Conservation (phyloP, 2,329 filamentous ascomycete species). For the Pseudogymnoascus sp. region DNA sequence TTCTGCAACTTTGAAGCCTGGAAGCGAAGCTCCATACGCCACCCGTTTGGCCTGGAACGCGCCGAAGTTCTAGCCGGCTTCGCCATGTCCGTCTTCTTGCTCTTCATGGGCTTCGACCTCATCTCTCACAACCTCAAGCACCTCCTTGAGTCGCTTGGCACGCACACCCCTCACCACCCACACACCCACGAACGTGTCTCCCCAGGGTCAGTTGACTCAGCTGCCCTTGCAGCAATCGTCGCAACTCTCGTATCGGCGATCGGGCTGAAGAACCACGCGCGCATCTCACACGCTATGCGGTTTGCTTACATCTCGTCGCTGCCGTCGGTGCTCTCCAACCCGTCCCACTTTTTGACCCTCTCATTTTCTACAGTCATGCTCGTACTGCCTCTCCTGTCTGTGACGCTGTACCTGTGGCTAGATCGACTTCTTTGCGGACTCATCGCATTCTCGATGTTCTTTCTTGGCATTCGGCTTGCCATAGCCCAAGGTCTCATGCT, state of each 20-base stretch:
- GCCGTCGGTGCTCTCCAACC: conserved; percentile 84
- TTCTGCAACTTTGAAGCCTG: conserved; percentile 96
- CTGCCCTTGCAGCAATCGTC: conserved; percentile 72
- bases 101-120: conserved; percentile 96
- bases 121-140: conserved; percentile 92
- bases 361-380: conserved; percentile 78
- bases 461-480: conserved; percentile 75
- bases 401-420: conserved; percentile 75
- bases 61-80: conserved; percentile 93
- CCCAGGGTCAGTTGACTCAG: conserved; percentile 72
- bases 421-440: conserved; percentile 75
- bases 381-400: conserved; percentile 72
- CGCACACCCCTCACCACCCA: conserved; percentile 67
- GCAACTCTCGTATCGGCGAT: conserved; percentile 84
- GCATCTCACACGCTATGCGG: conserved; percentile 87
- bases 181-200: conserved; percentile 62
- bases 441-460: conserved; percentile 84
- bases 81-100: conserved; percentile 87
- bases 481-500: conserved; percentile 88
- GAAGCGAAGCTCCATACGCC: conserved; percentile 84
- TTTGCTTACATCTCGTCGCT: conserved; percentile 76
- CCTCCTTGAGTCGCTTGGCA: conserved; percentile 66
- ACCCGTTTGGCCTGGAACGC: conserved; percentile 87
- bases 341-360: conserved; percentile 88
- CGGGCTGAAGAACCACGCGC: conserved; percentile 79